phyloP scores from a whole-genome alignment of 2,329 filamentous ascomycete genomes.

The Aspergillus clavatus region DNA sequence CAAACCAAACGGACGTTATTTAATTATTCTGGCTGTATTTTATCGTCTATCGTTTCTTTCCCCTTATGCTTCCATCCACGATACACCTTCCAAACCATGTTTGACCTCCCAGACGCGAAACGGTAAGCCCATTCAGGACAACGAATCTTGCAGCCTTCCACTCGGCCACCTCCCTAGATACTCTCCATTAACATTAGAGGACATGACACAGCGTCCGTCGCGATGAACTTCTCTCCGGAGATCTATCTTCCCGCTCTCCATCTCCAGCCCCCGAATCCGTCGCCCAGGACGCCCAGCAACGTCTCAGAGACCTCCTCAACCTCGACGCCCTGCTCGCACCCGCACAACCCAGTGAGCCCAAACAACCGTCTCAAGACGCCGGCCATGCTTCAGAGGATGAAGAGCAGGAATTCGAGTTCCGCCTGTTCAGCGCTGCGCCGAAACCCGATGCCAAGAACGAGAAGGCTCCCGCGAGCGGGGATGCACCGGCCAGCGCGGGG shows the following conservation, averaged over 20 bases:
- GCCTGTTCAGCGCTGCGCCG: slow-evolving; percentile 33
- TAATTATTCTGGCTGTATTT: too few species aligned
- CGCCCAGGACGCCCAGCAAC: slow-evolving; percentile 27
- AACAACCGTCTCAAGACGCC: slow-evolving; percentile 6
- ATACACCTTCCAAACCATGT: slow-evolving; percentile 21
- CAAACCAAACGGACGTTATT: too few species aligned
- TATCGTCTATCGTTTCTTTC: too few species aligned
- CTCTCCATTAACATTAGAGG: background rate
- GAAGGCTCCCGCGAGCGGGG: background rate
- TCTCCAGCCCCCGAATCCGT: slow-evolving; percentile 25
- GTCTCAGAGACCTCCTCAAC: slow-evolving; percentile 31
- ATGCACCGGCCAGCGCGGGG: slow-evolving; percentile 1
- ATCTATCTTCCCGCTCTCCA: slow-evolving; percentile 28
- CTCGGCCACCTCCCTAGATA: too few species aligned
- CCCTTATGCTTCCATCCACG: background rate
- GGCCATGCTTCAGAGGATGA: slow-evolving; percentile 21
- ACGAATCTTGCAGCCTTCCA: too few species aligned
- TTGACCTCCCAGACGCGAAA: slow-evolving; percentile 35
- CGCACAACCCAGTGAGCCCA: background rate
- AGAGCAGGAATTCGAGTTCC: slow-evolving; percentile 43
- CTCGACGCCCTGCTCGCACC: slow-evolving; percentile 23
- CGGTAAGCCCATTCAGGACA: slow-evolving; percentile 22
- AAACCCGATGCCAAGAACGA: background rate
- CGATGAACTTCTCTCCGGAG: slow-evolving; percentile 30
- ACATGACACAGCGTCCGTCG: slow-evolving; percentile 33